Evolutionary conservation across 306 rosid species (phyloP), one percentile per base, ranked within the genome.

Genomic region (Fragaria iinumae): DNA sequence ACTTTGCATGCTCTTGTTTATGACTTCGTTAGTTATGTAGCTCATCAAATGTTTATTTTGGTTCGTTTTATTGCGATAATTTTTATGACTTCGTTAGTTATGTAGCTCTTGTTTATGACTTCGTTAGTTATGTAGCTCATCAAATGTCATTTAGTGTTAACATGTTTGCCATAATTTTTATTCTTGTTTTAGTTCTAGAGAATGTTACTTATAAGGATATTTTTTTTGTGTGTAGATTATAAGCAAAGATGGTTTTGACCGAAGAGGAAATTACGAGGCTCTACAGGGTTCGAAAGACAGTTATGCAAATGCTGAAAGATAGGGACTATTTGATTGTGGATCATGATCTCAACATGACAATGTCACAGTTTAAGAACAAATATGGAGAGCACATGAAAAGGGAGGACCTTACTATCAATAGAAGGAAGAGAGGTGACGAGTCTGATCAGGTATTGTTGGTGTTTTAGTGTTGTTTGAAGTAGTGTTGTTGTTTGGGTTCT

Each of bases 251-350:
- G 97, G 93, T 72, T 55, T 41, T 84, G 0, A 20, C 90, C 0
- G 98, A 91, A 8, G 96, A 88, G 0, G 93, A 91, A 73, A 71
- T 83, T 29, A 20, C 48, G 0, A 75, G 79, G 74, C 88, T 93
- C 2, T 79, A 70, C 44, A 81, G 90, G 55, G 72, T 87, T 32
- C 75, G 90, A n/a, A 90, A 76, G 75, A 91, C 89, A 1, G 87
- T 91, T 75, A 83, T 93, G 89, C 88, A 90, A 57, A 91, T 93
- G 93, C 81, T 93, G 32, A 81, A 81, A 53, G 97, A 91, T 27
- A 79, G 93, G 25, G 75, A 78, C 20, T 93, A 83, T 75, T 74
- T 87, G 0, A 90, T 93, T 11, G 87, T 80, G 0, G 96, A 93
- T 41, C 80, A 57, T 11, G 94, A 93, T 72, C 34, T 89, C 59